These are phyloP conservation scores for Fusarium scirpi DNA, from an alignment of 2,329 filamentous ascomycete genomes.

Conservation along the genomic window DNA sequence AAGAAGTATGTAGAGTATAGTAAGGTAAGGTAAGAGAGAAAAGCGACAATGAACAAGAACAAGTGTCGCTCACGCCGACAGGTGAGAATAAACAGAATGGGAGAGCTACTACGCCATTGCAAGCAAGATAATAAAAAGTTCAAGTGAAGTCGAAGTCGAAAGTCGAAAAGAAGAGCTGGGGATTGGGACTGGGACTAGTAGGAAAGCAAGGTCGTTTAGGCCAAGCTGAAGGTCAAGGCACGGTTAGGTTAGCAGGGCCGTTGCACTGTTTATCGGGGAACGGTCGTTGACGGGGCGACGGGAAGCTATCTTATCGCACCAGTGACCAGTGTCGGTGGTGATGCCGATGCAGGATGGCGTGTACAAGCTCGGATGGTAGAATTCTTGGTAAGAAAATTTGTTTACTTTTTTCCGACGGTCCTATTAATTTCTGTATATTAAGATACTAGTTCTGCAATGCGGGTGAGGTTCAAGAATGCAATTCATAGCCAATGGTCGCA, in stretches of 20 bases:
- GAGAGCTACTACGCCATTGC: slow-evolving; percentile 43
- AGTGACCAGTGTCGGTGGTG: slow-evolving; percentile 26
- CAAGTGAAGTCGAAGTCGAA: slow-evolving; percentile 10
- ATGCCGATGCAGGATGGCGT: slow-evolving; percentile 30
- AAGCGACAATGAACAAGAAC: slow-evolving; percentile 25
- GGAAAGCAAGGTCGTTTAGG: slow-evolving; percentile 27
- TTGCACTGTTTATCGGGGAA: slow-evolving; percentile 47
- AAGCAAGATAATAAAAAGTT: slow-evolving; percentile 30
- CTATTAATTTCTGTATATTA: neutral
- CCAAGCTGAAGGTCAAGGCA: slow-evolving; percentile 30
- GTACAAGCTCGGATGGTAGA: slow-evolving; percentile 4
- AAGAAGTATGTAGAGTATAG: slow-evolving; percentile 1
- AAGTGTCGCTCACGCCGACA: slow-evolving; percentile 18
- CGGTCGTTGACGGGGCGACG: slow-evolving; percentile 44
- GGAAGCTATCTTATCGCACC: slow-evolving; percentile 40
- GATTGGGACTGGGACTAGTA: slow-evolving; percentile 23
- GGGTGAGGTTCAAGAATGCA: neutral
- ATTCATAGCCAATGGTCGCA: neutral
- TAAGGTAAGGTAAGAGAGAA: slow-evolving; percentile 10
- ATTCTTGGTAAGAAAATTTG: neutral
- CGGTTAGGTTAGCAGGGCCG: slow-evolving; percentile 35
- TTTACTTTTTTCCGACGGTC: neutral
- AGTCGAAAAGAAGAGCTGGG: slow-evolving; percentile 30
- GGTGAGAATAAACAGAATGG: slow-evolving; percentile 28
- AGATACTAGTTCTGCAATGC: neutral